Percentiles rank a stretch among this genome's conserved stretches.
Conservation (phyloP, 2,329 filamentous ascomycete genomes). For the Trichoderma sp. region DNA sequence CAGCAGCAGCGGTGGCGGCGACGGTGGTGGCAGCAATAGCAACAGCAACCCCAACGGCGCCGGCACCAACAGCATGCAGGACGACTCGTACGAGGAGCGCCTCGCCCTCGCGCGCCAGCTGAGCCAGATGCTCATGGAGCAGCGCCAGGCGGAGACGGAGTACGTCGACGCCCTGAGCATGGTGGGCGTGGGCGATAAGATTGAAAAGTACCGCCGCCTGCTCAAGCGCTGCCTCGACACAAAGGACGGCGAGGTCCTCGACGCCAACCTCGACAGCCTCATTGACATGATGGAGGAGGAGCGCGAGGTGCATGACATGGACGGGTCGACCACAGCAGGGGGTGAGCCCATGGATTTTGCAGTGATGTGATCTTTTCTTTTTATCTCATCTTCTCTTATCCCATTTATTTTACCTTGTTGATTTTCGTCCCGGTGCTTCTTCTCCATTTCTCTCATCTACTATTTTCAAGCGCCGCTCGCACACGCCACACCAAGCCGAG, state of each 20-base stretch:
- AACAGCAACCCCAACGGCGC: slow-evolving; percentile 9
- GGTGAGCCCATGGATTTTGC: slow-evolving; percentile 40
- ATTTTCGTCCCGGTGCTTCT: background rate
- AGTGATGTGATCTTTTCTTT: slow-evolving; percentile 16
- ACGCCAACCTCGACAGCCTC: slow-evolving; percentile 62
- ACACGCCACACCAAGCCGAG: background rate
- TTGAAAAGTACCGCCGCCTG: slow-evolving; percentile 71
- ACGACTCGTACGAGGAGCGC: slow-evolving; percentile 57
- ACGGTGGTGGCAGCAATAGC: background rate
- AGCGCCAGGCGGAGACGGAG: slow-evolving; percentile 64
- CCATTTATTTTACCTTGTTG: background rate
- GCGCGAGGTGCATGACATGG: slow-evolving; percentile 49
- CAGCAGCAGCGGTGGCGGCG: background rate
- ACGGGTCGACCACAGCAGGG: slow-evolving; percentile 37
- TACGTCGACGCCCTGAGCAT: slow-evolving; percentile 70
- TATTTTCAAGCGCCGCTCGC: background rate
- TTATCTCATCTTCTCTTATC: background rate
- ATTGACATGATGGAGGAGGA: slow-evolving; percentile 67
- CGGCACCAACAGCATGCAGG: slow-evolving; percentile 34
- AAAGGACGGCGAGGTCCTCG: slow-evolving; percentile 67
- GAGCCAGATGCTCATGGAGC: slow-evolving; percentile 58
- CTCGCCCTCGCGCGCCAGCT: slow-evolving; percentile 62
- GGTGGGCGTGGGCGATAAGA: slow-evolving; percentile 72
- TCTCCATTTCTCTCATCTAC: background rate
- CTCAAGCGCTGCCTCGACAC: slow-evolving; percentile 69